These are phyloP conservation scores for Neonectria punicea DNA, from an alignment of 2,329 filamentous ascomycete species.

Conservation along the genomic window DNA sequence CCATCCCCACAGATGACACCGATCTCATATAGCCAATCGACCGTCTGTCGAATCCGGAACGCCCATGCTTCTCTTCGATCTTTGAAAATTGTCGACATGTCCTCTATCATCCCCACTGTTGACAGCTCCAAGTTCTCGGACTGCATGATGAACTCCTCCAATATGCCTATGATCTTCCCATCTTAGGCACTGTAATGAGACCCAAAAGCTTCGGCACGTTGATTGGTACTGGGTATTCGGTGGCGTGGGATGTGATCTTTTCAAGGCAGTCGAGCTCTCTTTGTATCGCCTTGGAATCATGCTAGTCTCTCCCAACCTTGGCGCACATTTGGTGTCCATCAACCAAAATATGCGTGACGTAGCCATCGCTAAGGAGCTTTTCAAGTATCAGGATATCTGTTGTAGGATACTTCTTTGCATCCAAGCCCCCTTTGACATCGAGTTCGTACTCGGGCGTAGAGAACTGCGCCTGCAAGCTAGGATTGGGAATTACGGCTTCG, in stretches of 20 bases:
- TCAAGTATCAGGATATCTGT: constrained; percentile 3
- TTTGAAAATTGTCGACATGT: not conserved
- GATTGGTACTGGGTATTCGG: not conserved
- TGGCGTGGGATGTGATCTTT: not conserved
- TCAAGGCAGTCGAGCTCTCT: constrained; percentile 13
- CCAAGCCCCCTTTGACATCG: not conserved
- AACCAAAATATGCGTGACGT: not conserved
- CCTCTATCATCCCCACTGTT: constrained; percentile 4
- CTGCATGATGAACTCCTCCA: constrained; percentile 9
- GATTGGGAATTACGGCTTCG: not conserved
- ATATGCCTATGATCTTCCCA: constrained; percentile 9
- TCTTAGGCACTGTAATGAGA: constrained; percentile 1
- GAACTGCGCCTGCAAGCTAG: not conserved
- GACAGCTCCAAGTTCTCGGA: not conserved
- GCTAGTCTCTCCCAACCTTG: constrained; percentile 1
- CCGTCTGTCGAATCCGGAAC: constrained; percentile 22
- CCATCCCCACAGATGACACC: constrained; percentile 30
- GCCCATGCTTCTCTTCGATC: constrained; percentile 18
- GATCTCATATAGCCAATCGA: constrained; percentile 17
- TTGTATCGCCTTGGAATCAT: not conserved
- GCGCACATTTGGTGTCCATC: constrained; percentile 4
- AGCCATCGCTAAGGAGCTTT: constrained; percentile 4
- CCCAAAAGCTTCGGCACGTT: constrained; percentile 9
- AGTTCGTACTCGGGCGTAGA: not conserved
- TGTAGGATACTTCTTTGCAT: not conserved